A percentile compares a stretch with the other conserved stretches of the same genome.
phyloP scores from a whole-genome alignment of 495 filamentous ascomycete genomes.

The Penicillium simplicissimum region DNA sequence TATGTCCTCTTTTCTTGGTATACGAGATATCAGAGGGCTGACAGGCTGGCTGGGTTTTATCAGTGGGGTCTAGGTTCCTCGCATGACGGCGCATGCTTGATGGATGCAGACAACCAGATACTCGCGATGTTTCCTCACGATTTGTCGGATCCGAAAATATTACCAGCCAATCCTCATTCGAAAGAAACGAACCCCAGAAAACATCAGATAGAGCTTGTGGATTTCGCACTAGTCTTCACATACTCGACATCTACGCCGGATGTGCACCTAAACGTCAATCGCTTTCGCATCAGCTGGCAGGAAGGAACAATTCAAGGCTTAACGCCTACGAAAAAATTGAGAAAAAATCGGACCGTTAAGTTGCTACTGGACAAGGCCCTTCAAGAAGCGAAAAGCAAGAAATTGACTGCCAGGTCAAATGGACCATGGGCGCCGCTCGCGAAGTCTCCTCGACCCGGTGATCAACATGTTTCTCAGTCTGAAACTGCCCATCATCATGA shows the following conservation, averaged over 20 bases:
- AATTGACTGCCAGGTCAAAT: too few species aligned
- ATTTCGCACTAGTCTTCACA: constrained; percentile 42
- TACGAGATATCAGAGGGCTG: neutral
- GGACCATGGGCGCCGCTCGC: neutral
- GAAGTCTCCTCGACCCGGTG: neutral
- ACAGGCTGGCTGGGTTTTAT: neutral
- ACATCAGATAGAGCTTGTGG: constrained; percentile 35
- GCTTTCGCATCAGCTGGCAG: constrained; percentile 37
- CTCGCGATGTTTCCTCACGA: constrained; percentile 36
- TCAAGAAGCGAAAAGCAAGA: constrained; percentile 8
- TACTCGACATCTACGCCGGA: constrained; percentile 31
- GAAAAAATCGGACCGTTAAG: constrained; percentile 19
- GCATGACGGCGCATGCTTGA: constrained; percentile 28
- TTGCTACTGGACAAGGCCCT: constrained; percentile 18
- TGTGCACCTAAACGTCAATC: constrained; percentile 35
- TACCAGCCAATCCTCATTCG: constrained; percentile 13
- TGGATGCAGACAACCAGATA: constrained; percentile 42
- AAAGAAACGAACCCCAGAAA: constrained; percentile 30
- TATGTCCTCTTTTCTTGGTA: constrained; percentile 14
- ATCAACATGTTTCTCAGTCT: neutral
- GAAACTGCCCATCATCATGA: neutral
- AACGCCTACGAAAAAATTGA: constrained; percentile 19
- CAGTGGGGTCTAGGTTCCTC: constrained; percentile 29
- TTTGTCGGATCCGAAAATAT: constrained; percentile 17
- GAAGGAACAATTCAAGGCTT: constrained; percentile 25